Percentiles rank a stretch among this genome's conserved stretches.
Conservation (phyloP, 73 alveolate species). For the Paramecium octaurelia region DNA sequence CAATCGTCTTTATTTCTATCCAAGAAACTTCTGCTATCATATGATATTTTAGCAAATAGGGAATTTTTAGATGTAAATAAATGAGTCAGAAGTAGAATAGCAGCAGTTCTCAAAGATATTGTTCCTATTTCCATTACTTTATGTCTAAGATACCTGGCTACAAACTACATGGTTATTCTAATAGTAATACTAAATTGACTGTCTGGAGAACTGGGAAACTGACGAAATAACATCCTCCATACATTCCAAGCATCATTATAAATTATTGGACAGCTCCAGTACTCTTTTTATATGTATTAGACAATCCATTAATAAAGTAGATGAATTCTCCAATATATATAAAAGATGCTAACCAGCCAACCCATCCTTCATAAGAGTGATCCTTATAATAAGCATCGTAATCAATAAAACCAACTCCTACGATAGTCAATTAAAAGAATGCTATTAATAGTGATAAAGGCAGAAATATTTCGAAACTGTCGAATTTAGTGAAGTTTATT, state of each 20-base stretch:
- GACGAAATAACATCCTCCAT: background rate
- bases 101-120: background rate
- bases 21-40: slow-evolving; percentile 12
- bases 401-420: slow-evolving; percentile 54
- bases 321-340: slow-evolving; percentile 6
- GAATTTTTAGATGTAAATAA: slow-evolving; percentile 37
- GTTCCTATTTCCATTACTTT: slow-evolving; percentile 49
- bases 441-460: slow-evolving; percentile 42
- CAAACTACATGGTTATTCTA: background rate
- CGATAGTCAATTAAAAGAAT: slow-evolving; percentile 39
- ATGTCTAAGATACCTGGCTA: slow-evolving; percentile 22
- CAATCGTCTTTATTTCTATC: slow-evolving; percentile 42
- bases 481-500: slow-evolving; percentile 53
- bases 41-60: background rate
- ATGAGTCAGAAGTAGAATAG: background rate
- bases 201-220: slow-evolving; percentile 23
- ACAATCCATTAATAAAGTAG: background rate
- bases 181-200: background rate
- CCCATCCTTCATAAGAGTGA: slow-evolving; percentile 61
- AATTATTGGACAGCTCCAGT: background rate
- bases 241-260: background rate
- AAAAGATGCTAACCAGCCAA: slow-evolving; percentile 29
- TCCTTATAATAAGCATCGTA: slow-evolving; percentile 55
- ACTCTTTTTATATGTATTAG: background rate
- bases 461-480: slow-evolving; percentile 45